Evolutionary conservation across 192 early-diverging fungal genomes (phyloP).

Genomic region (Mortierella alpina): DNA sequence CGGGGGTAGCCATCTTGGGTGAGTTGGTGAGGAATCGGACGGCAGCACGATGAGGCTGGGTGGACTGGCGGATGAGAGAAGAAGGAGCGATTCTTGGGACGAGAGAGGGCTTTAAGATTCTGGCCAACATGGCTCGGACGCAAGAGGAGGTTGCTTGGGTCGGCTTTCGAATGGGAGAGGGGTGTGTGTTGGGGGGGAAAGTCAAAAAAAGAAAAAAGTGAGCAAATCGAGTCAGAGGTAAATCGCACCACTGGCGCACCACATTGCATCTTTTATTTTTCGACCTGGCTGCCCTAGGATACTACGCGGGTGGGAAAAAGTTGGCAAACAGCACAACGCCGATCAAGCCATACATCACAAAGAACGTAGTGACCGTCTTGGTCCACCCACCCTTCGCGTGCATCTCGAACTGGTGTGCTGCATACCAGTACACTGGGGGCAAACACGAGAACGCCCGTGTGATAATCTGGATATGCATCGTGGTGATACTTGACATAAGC

Average conservation of each 20-base stretch:
- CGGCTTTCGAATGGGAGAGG: neutral
- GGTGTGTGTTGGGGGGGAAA: neutral
- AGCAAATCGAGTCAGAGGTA: neutral
- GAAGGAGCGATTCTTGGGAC: slow-evolving; percentile 7
- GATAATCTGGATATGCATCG: slow-evolving; percentile 94
- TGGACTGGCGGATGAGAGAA: slow-evolving; percentile 9
- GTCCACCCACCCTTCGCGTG: slow-evolving; percentile 17
- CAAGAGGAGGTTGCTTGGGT: neutral
- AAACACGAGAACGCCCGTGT: slow-evolving; percentile 85
- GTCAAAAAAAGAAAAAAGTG: neutral
- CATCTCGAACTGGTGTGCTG: slow-evolving; percentile 63
- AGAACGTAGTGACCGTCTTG: slow-evolving; percentile 57
- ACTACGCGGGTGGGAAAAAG: slow-evolving; percentile 89
- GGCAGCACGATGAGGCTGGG: neutral
- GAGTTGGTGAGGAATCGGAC: slow-evolving; percentile 6
- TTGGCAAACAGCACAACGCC: slow-evolving; percentile 86
- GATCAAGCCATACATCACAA: slow-evolving; percentile 78
- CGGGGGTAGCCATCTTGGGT: slow-evolving; percentile 17
- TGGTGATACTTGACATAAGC: slow-evolving; percentile 68
- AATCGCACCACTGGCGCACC: neutral
- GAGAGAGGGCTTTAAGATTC: slow-evolving; percentile 24
- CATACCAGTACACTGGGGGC: slow-evolving; percentile 86
- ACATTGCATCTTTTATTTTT: neutral
- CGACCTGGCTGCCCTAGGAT: neutral
- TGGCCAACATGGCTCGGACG: slow-evolving; percentile 14